Percentiles rank a stretch among this genome's conserved stretches.
Conservation (phyloP, 192 early-diverging fungal genomes). For the Coemansia sp. region DNA sequence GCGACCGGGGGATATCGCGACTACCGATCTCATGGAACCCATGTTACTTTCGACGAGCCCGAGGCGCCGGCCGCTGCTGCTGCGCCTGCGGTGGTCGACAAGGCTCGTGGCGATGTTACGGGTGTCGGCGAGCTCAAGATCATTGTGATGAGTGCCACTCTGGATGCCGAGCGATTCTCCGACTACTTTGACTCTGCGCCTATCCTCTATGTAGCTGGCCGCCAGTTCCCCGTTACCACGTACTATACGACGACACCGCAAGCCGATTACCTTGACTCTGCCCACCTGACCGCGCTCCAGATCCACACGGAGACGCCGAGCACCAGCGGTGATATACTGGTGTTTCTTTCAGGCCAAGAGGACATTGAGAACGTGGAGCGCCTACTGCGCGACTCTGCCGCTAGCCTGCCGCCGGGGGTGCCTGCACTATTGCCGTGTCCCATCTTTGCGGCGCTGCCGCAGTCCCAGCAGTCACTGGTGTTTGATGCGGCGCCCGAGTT, state of each 20-base stretch:
- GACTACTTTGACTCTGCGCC: slow-evolving; percentile 84
- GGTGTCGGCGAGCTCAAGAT: slow-evolving; percentile 71
- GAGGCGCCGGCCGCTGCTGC: neutral
- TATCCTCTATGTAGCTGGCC: slow-evolving; percentile 85
- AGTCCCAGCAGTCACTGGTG: slow-evolving; percentile 81
- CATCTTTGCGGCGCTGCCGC: slow-evolving; percentile 89
- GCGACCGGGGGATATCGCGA: neutral
- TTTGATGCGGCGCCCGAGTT: slow-evolving; percentile 85
- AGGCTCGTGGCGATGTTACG: slow-evolving; percentile 32
- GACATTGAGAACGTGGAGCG: slow-evolving; percentile 91
- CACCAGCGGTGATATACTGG: slow-evolving; percentile 81
- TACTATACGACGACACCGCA: slow-evolving; percentile 77
- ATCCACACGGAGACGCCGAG: slow-evolving; percentile 81
- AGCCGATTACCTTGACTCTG: slow-evolving; percentile 88
- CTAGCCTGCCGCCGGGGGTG: slow-evolving; percentile 33
- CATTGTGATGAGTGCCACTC: slow-evolving; percentile 94
- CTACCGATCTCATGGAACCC: slow-evolving; percentile 24
- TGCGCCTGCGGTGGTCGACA: slow-evolving; percentile 5
- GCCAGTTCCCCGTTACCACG: slow-evolving; percentile 85
- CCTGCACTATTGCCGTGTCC: slow-evolving; percentile 75
- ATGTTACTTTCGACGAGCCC: slow-evolving; percentile 22
- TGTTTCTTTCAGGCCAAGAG: slow-evolving; percentile 88
- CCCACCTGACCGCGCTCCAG: slow-evolving; percentile 81
- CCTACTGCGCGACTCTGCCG: slow-evolving; percentile 59
- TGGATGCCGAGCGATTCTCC: slow-evolving; percentile 91